These are phyloP conservation scores for Aspergillus pseudoterreus DNA, from an alignment of 2,329 filamentous ascomycete species.

Conservation along the genomic window DNA sequence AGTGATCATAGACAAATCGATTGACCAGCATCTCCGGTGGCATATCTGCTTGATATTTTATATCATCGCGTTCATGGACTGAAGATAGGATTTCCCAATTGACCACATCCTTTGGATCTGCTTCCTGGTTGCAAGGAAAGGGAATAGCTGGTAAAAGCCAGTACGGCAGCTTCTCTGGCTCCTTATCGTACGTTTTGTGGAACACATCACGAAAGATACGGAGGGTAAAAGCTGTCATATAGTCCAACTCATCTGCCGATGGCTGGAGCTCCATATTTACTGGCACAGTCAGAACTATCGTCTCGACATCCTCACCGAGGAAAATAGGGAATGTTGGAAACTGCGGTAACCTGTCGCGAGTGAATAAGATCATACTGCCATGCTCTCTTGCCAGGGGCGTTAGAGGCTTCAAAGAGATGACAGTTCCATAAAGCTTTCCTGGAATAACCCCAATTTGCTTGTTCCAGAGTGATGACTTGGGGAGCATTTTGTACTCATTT, in stretches of 20 bases:
- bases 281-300: constrained; percentile 52
- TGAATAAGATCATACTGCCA: constrained; percentile 66
- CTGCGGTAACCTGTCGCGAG: constrained; percentile 59
- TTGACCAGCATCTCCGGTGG: constrained; percentile 40
- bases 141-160: constrained; percentile 64
- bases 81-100: constrained; percentile 41
- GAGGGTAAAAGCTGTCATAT: constrained; percentile 70
- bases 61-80: constrained; percentile 38
- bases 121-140: constrained; percentile 40
- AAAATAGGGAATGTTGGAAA: constrained; percentile 70
- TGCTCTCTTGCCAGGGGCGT: constrained; percentile 57
- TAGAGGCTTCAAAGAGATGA: constrained; percentile 58
- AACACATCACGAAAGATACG: constrained; percentile 79
- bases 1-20: constrained; percentile 54
- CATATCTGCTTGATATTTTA: constrained; percentile 45
- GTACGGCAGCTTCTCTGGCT: constrained; percentile 68
- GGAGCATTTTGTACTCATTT: constrained; percentile 69
- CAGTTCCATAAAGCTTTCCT: constrained; percentile 55
- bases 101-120: constrained; percentile 28
- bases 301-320: constrained; percentile 61
- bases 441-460: constrained; percentile 45
- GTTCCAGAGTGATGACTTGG: constrained; percentile 75
- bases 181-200: constrained; percentile 74
- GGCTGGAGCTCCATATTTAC: constrained; percentile 34
- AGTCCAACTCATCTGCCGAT: constrained; percentile 44